Conservation (phyloP, 768 basidiomycete species). For the Mycena maculata region DNA sequence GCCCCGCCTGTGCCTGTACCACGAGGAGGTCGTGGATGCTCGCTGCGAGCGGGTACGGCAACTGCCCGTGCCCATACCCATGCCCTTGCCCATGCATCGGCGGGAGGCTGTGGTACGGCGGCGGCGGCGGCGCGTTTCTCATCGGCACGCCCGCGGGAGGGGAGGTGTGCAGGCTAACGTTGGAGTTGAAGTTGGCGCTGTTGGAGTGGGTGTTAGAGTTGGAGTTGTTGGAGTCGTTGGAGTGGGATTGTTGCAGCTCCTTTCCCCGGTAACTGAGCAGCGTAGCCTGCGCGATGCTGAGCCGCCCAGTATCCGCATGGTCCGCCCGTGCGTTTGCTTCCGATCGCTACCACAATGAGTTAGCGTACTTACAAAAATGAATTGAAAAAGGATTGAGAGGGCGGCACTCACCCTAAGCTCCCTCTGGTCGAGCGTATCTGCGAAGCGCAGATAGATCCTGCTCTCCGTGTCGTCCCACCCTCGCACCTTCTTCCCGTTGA, state of each 20-base stretch:
- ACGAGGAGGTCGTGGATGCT: slow-evolving; percentile 3
- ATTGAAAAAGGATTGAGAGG: neutral
- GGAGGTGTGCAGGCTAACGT: neutral
- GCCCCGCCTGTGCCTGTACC: neutral
- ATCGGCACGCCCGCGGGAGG: too few species aligned
- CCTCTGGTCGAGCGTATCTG: slow-evolving; percentile 65
- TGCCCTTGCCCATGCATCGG: too few species aligned
- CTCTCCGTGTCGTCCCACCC: slow-evolving; percentile 66
- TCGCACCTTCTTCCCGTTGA: slow-evolving; percentile 66
- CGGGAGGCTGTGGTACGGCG: too few species aligned
- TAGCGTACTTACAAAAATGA: neutral
- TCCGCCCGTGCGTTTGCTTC: slow-evolving; percentile 6
- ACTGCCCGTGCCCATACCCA: neutral
- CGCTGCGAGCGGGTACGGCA: slow-evolving; percentile 13
- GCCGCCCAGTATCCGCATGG: slow-evolving; percentile 1
- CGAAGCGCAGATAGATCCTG: slow-evolving; percentile 65
- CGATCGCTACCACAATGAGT: slow-evolving; percentile 3
- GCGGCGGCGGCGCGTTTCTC: too few species aligned
- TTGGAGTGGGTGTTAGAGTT: too few species aligned
- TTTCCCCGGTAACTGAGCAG: slow-evolving; percentile 27
- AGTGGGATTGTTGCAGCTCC: neutral
- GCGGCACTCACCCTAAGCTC: slow-evolving; percentile 58
- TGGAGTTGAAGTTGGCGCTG: too few species aligned
- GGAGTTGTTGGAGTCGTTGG: too few species aligned
- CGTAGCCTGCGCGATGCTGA: slow-evolving; percentile 31